A percentile compares a stretch with the other conserved stretches of the same genome.
Evolutionary conservation across 257 asterid species (phyloP).

Genomic region (Fraxinus pennsylvanica): DNA sequence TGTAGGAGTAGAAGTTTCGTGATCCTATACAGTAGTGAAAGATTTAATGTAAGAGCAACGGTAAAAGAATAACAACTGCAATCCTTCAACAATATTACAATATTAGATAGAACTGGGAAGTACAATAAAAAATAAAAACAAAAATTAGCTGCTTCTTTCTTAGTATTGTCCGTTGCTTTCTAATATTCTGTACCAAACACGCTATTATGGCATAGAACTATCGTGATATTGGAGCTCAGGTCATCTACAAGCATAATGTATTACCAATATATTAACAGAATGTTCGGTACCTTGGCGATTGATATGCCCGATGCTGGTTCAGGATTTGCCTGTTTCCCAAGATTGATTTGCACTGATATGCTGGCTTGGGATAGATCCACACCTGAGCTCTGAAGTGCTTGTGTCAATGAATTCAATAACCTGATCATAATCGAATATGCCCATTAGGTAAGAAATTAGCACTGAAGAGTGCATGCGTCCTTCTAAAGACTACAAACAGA

Average conservation of each 20-base stretch:
- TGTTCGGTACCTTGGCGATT: constrained; percentile 39
- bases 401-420: constrained; percentile 76
- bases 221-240: not conserved
- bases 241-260: not conserved
- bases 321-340: constrained; percentile 68
- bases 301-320: constrained; percentile 46
- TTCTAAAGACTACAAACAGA: not conserved
- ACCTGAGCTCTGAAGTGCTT: constrained; percentile 82
- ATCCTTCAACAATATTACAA: not conserved
- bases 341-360: constrained; percentile 81
- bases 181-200: no score
- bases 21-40: constrained; percentile 43
- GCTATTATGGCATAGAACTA: no score
- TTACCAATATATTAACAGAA: not conserved
- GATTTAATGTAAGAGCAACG: not conserved
- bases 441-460: constrained; percentile 11
- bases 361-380: constrained; percentile 86
- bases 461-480: not conserved
- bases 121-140: no score
- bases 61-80: not conserved
- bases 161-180: no score
- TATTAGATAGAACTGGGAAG: no score
- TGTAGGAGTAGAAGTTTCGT: constrained; percentile 41
- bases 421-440: constrained; percentile 38
- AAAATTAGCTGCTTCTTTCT: no score